Conservation (phyloP, 108 stramenopile species). For the Nitzschia palea region DNA sequence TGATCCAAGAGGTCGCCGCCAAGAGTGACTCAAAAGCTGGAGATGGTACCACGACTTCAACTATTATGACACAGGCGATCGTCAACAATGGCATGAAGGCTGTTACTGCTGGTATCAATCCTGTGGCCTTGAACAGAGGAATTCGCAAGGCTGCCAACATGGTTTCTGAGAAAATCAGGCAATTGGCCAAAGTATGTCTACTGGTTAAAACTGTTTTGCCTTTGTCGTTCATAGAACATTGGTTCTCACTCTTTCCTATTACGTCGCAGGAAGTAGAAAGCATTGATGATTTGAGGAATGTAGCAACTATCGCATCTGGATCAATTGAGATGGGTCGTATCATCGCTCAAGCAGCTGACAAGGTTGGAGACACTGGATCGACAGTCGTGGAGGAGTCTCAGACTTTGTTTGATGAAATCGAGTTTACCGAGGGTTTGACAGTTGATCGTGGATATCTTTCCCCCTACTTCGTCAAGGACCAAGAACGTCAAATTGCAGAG, state of each 20-base stretch:
- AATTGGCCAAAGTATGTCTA: constrained; percentile 72
- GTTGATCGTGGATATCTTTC: constrained; percentile 97
- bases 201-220: neutral
- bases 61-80: constrained; percentile 96
- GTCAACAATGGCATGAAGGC: constrained; percentile 94
- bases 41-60: constrained; percentile 97
- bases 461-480: constrained; percentile 98
- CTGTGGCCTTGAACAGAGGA: constrained; percentile 90
- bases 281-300: constrained; percentile 88
- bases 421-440: constrained; percentile 97
- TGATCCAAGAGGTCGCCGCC: constrained; percentile 94
- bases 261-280: constrained; percentile 61
- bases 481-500: constrained; percentile 94
- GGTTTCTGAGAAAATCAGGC: constrained; percentile 76
- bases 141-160: constrained; percentile 82
- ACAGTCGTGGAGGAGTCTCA: constrained; percentile 96
- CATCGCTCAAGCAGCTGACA: constrained; percentile 93
- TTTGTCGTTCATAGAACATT: neutral
- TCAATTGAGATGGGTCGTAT: constrained; percentile 91
- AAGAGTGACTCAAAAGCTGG: constrained; percentile 96
- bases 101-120: constrained; percentile 92
- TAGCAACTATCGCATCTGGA: constrained; percentile 94
- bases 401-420: constrained; percentile 93
- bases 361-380: constrained; percentile 95
- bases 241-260: constrained; percentile 2